Base-by-base conservation (phyloP, 1,139 yeast species). In the Yamadazyma conglobata region DNA sequence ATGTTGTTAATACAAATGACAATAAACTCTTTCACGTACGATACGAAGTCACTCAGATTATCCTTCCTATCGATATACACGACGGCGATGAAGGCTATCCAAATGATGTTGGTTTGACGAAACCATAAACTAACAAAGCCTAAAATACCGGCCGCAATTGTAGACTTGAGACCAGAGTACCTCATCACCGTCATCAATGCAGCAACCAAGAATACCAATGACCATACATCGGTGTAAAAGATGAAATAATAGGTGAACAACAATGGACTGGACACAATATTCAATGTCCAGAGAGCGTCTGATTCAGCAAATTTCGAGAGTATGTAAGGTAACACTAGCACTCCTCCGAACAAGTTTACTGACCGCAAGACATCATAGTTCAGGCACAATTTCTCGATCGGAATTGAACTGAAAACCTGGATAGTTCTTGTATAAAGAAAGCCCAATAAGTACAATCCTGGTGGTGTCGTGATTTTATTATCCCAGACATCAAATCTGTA, bases 141-240 rank as follows among this genome's bases (percentile, higher is more conserved):
- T 15, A 75, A 46, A 1, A 70, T 4, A 0, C 78, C 77, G 38
- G 74, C 56, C 3, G 50, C 10, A 3, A 30, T 30, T 1, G 59
- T 42, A 39, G 23, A n/a, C 33, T 11, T 11, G 9, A 23, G 27
- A 7, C 47, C 37, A 13, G 43, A 30, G 7, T 38, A 40, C 11
- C 52, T 15, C 58, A 66, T 50, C 66, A 65, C 19, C 73, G 70
- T 4, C 10, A 14, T 22, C 59, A 69, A 30, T 2, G 66, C 44
- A 3, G 47, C 48, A 2, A 85, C 42, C 6, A 89, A 71, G 25
- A 86, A 59, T 0, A 84, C 69, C 0, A 93, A 75, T 0, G 96
- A 77, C 96, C 96, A 88, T 2, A 88, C 80, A 54, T 91, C 98
- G 0, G 99, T 91, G 57, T 91, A 93, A 56, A 79, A 93, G 27